Evolutionary conservation across 345 rosid species (phyloP), one percentile per base, ranked within the genome.

Genomic region (Cardamine chenopodiifolia): DNA sequence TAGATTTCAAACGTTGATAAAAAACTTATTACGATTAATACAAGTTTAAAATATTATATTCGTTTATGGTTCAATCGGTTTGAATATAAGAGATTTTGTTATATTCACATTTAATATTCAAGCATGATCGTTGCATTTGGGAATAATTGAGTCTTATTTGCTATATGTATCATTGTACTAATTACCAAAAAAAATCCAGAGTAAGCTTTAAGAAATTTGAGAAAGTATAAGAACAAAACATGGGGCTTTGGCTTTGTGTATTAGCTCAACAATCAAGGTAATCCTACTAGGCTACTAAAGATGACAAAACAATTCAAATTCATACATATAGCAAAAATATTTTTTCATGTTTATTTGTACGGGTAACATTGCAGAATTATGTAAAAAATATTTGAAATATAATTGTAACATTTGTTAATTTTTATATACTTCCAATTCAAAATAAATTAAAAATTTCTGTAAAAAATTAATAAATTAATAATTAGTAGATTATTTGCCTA

Each of bases 81-180:
- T 9, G 28, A 64, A 29, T 19, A 17, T 17, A 4, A 44, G 45
- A 45, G 11, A 6, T 45, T 28, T 18, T 17, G 68, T 49, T 64
- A 64, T 29, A 53, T 28, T 45, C 65, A 37, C 22, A 60, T 60
- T 28, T 60, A n/a, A 37, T 13, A 65, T 65, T 34, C 62, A 9
- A 49, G 45, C 20, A 49, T 20, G 59, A 20, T 31, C 44, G 32
- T 32, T 20, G 50, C 31, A 66, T 66, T 18, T 18, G 56, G 25
- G 15, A 63, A 64, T 28, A 45, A 45, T 18, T 64, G 55, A 47
- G 42, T 29, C 12, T 17, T 47, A 54, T 15, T 47, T 18, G 35
- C 7, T 15, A 63, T 28, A 28, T 17, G 12, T 26, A 17, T 8
- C 15, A 26, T 6, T 25, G 50, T 45, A n/a, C n/a, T n/a, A n/a